Evolutionary conservation across 495 filamentous ascomycete species (phyloP).

Genomic region (Aspergillus conjunctus): DNA sequence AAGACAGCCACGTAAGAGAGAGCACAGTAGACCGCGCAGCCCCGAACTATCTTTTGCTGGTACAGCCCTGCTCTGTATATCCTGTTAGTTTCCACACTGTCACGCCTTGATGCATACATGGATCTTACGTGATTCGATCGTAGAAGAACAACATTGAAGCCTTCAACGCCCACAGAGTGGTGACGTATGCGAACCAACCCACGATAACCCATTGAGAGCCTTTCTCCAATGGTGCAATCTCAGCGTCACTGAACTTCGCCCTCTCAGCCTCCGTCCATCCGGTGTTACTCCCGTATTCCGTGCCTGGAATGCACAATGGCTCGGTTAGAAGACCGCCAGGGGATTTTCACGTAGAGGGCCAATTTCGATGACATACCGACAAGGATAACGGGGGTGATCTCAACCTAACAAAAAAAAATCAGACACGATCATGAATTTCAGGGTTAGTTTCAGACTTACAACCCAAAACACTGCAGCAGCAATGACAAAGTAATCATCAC

Average conservation of each 20-base stretch:
- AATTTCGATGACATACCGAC: too few relatives aligned
- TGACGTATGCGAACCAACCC: not conserved
- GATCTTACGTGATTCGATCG: constrained; percentile 4
- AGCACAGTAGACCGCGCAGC: not conserved
- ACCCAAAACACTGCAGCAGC: not conserved
- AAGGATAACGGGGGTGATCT: not conserved
- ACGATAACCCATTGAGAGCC: not conserved
- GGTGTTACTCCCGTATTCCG: not conserved
- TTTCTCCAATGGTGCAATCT: not conserved
- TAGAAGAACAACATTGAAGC: not conserved
- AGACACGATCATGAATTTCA: not conserved
- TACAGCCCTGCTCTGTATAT: not conserved
- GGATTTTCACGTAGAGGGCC: too few relatives aligned
- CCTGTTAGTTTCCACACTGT: not conserved
- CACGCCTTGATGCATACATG: too few relatives aligned
- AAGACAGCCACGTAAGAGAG: not conserved
- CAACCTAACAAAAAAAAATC: not conserved
- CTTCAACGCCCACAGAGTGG: not conserved
- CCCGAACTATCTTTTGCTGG: not conserved
- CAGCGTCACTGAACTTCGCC: not conserved
- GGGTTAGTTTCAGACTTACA: not conserved
- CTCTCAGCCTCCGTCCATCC: not conserved
- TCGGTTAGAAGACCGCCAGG: too few relatives aligned
- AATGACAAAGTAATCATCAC: not conserved
- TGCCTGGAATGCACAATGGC: too few relatives aligned